Conservation (phyloP, 768 basidiomycete genomes). For the Phylloporus arenicola region DNA sequence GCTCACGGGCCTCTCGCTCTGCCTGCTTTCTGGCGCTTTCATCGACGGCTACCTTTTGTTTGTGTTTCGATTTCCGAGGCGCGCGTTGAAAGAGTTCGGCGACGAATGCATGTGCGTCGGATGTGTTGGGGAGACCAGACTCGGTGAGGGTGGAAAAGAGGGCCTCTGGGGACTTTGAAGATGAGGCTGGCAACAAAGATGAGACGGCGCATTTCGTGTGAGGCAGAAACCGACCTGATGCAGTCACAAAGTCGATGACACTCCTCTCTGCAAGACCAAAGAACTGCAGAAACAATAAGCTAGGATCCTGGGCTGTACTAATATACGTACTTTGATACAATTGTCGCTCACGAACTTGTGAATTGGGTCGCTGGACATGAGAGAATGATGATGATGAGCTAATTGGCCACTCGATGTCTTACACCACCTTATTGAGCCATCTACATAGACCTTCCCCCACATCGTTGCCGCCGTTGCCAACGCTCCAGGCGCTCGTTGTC, state of each 20-base stretch:
- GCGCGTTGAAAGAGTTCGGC: slow-evolving; percentile 68
- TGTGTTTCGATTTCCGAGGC: slow-evolving; percentile 75
- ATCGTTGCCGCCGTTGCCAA: slow-evolving; percentile 10
- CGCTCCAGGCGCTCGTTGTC: slow-evolving; percentile 25
- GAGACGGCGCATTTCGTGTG: background rate
- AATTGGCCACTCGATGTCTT: slow-evolving; percentile 10
- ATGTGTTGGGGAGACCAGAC: slow-evolving; percentile 75
- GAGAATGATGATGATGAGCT: background rate
- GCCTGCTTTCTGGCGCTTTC: slow-evolving; percentile 54
- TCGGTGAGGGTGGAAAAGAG: slow-evolving; percentile 71
- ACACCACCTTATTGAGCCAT: slow-evolving; percentile 22
- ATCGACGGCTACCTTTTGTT: slow-evolving; percentile 39
- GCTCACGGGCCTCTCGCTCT: slow-evolving; percentile 67
- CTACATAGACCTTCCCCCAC: slow-evolving; percentile 24
- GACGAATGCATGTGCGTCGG: slow-evolving; percentile 77
- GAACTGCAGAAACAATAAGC: slow-evolving; percentile 41
- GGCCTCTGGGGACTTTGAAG: slow-evolving; percentile 73
- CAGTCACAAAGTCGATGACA: slow-evolving; percentile 83
- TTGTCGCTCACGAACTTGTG: slow-evolving; percentile 77
- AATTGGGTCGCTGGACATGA: slow-evolving; percentile 57
- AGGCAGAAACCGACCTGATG: slow-evolving; percentile 55
- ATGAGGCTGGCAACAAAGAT: slow-evolving; percentile 45
- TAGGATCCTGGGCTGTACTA: background rate
- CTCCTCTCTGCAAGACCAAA: slow-evolving; percentile 81
- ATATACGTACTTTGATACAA: slow-evolving; percentile 51